Evolutionary conservation across 2,329 filamentous ascomycete genomes (phyloP).

Genomic region (Claviceps cyperi): DNA sequence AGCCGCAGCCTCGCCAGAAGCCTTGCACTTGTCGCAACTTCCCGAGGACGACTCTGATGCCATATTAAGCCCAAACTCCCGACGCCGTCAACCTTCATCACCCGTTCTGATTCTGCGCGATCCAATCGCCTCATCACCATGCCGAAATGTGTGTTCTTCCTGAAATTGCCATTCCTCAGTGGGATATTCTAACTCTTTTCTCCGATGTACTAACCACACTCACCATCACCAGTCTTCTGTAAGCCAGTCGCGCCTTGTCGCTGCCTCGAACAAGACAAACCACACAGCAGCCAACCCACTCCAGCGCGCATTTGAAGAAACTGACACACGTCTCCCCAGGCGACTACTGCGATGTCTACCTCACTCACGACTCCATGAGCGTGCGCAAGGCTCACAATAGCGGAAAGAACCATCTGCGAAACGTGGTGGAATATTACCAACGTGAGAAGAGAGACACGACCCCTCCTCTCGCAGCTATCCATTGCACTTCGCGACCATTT

Average conservation of each 20-base stretch:
- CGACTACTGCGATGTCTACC: constrained; percentile 99
- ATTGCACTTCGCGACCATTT: not conserved
- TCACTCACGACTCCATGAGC: constrained; percentile 99
- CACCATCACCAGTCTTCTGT: constrained; percentile 15
- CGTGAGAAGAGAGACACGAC: constrained; percentile 34
- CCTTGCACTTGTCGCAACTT: not conserved
- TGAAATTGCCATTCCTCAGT: no score
- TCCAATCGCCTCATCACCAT: not conserved
- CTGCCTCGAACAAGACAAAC: not conserved
- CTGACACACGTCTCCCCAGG: constrained; percentile 27
- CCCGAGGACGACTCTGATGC: no score
- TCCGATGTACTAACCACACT: not conserved
- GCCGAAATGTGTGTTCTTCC: constrained; percentile 6
- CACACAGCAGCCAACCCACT: not conserved
- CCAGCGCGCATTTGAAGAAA: constrained; percentile 3
- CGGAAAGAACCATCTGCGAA: constrained; percentile 90
- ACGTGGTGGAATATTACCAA: constrained; percentile 97
- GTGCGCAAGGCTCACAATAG: constrained; percentile 97
- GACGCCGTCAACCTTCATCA: no score
- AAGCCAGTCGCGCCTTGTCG: constrained; percentile 3
- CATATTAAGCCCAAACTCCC: no score
- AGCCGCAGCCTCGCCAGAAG: not conserved
- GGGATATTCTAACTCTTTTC: no score
- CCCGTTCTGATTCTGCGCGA: no score
- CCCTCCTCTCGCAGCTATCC: not conserved